Conservation (phyloP, 768 basidiomycete species). For the Gymnopilus junonius region DNA sequence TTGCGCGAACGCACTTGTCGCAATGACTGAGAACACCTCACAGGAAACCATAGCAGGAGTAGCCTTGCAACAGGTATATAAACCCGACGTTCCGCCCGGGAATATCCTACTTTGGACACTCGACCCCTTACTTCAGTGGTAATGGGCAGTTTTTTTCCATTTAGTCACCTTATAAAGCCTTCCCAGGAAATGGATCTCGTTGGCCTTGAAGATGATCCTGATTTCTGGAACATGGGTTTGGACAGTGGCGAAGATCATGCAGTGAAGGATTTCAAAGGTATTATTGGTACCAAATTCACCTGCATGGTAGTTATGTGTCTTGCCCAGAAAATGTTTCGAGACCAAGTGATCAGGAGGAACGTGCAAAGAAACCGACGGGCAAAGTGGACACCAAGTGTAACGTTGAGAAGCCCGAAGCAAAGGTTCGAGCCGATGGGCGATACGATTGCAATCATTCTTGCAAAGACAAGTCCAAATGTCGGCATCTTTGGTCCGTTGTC, state of each 20-base stretch:
- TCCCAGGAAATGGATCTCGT: conserved; percentile 66
- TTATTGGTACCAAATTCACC: neutral
- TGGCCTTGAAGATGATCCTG: conserved; percentile 69
- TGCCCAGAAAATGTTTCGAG: neutral
- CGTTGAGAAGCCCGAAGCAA: neutral
- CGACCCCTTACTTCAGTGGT: conserved; percentile 69
- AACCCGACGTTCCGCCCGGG: conserved; percentile 55
- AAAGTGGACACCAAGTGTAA: neutral
- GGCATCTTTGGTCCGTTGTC: conserved; percentile 70
- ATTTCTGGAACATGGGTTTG: conserved; percentile 66
- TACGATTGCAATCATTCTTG: conserved; percentile 79
- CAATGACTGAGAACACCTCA: neutral
- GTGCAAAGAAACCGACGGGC: neutral
- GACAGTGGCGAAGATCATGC: conserved; percentile 37
- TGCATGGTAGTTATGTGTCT: neutral
- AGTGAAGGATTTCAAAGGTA: neutral
- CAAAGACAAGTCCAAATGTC: conserved; percentile 76
- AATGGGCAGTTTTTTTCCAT: neutral
- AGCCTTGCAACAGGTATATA: conserved; percentile 53
- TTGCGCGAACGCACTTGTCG: neutral
- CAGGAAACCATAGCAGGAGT: conserved; percentile 82
- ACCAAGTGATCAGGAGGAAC: neutral
- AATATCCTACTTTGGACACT: conserved; percentile 74
- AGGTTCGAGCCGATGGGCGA: conserved; percentile 12
- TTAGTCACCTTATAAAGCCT: neutral